These are phyloP conservation scores for Lentinula raphanica DNA, from an alignment of 768 basidiomycete genomes.

Conservation along the genomic window DNA sequence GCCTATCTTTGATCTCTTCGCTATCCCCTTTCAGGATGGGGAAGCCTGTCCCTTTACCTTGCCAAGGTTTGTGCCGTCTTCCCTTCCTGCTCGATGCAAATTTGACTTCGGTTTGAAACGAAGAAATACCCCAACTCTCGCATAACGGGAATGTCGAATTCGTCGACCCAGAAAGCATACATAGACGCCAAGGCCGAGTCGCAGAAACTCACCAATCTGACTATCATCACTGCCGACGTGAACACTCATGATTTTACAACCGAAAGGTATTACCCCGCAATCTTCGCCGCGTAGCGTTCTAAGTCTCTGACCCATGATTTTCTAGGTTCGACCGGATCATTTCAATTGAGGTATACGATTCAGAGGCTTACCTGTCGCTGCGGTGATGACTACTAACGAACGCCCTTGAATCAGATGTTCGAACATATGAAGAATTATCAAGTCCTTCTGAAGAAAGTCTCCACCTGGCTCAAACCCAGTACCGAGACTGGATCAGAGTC, in stretches of 20 bases:
- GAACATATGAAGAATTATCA: constrained; percentile 78
- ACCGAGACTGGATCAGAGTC: constrained; percentile 25
- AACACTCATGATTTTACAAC: constrained; percentile 55
- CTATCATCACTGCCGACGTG: constrained; percentile 68
- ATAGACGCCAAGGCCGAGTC: constrained; percentile 49
- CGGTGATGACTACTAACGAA: neutral
- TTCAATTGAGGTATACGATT: constrained; percentile 51
- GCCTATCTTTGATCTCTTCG: neutral
- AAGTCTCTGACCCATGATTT: neutral
- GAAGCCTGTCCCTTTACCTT: constrained; percentile 62
- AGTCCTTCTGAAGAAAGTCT: constrained; percentile 51
- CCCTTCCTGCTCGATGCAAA: neutral
- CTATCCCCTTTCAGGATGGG: constrained; percentile 45
- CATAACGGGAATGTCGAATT: constrained; percentile 65
- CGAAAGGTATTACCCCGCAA: constrained; percentile 31
- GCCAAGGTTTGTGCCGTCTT: constrained; percentile 37
- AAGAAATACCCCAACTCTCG: constrained; percentile 64
- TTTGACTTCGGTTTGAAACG: neutral
- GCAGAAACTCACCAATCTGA: constrained; percentile 48
- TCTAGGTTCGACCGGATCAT: constrained; percentile 69
- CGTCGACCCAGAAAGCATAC: constrained; percentile 56
- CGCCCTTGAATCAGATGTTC: constrained; percentile 54
- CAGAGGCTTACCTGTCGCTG: neutral
- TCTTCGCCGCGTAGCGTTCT: neutral
- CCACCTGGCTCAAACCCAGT: constrained; percentile 47